Base-by-base conservation (phyloP, 192 early-diverging fungal genomes). In the Linnemannia exigua region DNA sequence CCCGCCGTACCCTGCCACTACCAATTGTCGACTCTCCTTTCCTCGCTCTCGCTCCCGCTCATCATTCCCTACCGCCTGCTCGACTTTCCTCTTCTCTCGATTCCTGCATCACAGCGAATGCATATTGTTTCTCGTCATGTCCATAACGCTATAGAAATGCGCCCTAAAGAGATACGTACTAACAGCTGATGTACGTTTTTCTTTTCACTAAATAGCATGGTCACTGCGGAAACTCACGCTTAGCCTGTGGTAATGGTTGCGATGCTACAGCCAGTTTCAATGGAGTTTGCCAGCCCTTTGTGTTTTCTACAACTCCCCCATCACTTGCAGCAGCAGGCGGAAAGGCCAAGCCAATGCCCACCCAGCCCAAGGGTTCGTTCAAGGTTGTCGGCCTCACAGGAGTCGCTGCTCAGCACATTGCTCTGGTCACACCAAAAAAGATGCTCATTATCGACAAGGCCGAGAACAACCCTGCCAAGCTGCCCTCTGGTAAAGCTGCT, bases 381-480 rank as follows among this genome's bases (percentile, higher is more conserved):
- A 79, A 80, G 44, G 31, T 80, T n/a, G 74, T 87, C 12, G 89
- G 90, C 9, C 52, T 78, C 5, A 89, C 91, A 14, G 90, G 89
- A 51, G 91, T 90, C 0, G 75, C 90, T 2, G 91, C 91, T 2
- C 90, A 91, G 87, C 91, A 92, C 50, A 82, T 89, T 66, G 80
- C 87, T 15, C 84, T 92, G 4, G 81, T 90, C 67, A 87, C 79
- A 25, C 89, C 89, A 44, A 87, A 76, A 19, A 90, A 88, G 47
- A 86, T 90, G 70, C 71, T 91, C 41, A 88, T 92, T 44, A 88
- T 92, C 20, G 91, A 92, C 75, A 90, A 90, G 88, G 89, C 88
- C 86, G 88, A 85, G 82, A 89, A 90, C 72, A 85, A 85, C 41
- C 87, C 90, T 72, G 91, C 90, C 9, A 82, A 84, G 19, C 87